Conservation (phyloP, 2,329 filamentous ascomycete species). For the Diaporthe ilicicola region DNA sequence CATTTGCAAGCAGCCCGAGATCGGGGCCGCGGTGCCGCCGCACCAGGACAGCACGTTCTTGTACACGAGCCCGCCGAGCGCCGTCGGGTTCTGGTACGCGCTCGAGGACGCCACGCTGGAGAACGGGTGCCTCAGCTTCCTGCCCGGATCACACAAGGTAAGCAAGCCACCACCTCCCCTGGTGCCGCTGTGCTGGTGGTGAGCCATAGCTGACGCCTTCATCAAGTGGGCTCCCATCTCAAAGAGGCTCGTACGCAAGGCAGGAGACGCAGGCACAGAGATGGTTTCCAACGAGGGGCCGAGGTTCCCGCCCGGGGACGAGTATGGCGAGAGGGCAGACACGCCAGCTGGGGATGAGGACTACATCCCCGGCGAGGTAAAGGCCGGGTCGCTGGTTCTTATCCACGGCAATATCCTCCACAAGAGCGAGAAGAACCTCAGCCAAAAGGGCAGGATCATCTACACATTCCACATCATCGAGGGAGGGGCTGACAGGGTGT, state of each 20-base stretch:
- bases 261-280: constrained; percentile 65
- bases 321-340: constrained; percentile 54
- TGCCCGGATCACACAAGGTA: constrained; percentile 77
- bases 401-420: constrained; percentile 97
- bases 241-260: constrained; percentile 77
- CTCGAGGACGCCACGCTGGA: constrained; percentile 87
- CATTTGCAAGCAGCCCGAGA: constrained; percentile 98
- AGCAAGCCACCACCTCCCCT: neutral
- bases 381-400: constrained; percentile 87
- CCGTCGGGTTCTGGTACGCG: constrained; percentile 97
- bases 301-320: constrained; percentile 65
- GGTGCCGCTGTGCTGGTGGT: neutral
- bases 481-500: constrained; percentile 69
- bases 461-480: constrained; percentile 99
- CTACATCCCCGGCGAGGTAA: constrained; percentile 86
- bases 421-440: constrained; percentile 93
- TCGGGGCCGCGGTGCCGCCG: constrained; percentile 87
- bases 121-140: constrained; percentile 91
- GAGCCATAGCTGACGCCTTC: neutral
- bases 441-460: constrained; percentile 86
- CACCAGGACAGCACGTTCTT: constrained; percentile 95
- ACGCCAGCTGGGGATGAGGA: constrained; percentile 56
- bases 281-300: constrained; percentile 76
- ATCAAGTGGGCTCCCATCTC: constrained; percentile 69
- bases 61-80: constrained; percentile 87